Evolutionary conservation across 179 eudicot species (phyloP), one percentile per base, ranked within the genome.

Genomic region (Carnegiea gigantea): DNA sequence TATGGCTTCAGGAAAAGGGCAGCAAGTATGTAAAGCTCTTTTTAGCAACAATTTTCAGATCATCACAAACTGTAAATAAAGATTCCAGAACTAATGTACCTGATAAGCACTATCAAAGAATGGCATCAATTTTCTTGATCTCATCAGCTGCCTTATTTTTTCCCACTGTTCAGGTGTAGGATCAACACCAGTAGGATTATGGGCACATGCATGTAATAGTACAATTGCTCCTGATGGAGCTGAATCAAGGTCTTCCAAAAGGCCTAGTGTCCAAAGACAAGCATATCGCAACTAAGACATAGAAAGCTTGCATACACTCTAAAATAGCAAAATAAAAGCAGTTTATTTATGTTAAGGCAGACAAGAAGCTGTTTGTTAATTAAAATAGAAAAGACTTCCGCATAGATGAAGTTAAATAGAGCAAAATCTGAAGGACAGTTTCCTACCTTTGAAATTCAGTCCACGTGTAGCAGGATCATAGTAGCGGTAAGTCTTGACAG

Each of bases 41-140:
- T n/a, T 9, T 13, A 75, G 15, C 44, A 26, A 6, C 36, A 12
- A 40, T 26, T 76, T 13, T 38, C 24, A 20, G 46, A 70, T 40
- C 10, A 40, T 51, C 9, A 53, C 49, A 67, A 65, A n/a, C 46
- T 7, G 40, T 23, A 9, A 44, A 78, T 6, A 28, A 15, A 3
- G 57, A 53, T 21, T 46, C n/a, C 28, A n/a, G 18, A 77, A 71
- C 28, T 38, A 40, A 59, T 78, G 73, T 79, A 93, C 99, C 98
- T 96, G 99, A 87, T 96, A 96, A 76, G 99, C 99, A 88, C 99
- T 96, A 75, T 94, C 98, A 84, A 95, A 96, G 90, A 94, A 96
- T 59, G 99, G 99, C 77, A 96, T 75, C 81, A 96, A 70, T 46
- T 86, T 85, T 90, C 89, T 92, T 18, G 97, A 92, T 85, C 99